phyloP scores from a whole-genome alignment of 352 stramenopile species.

The Phytophthora fragariae region DNA sequence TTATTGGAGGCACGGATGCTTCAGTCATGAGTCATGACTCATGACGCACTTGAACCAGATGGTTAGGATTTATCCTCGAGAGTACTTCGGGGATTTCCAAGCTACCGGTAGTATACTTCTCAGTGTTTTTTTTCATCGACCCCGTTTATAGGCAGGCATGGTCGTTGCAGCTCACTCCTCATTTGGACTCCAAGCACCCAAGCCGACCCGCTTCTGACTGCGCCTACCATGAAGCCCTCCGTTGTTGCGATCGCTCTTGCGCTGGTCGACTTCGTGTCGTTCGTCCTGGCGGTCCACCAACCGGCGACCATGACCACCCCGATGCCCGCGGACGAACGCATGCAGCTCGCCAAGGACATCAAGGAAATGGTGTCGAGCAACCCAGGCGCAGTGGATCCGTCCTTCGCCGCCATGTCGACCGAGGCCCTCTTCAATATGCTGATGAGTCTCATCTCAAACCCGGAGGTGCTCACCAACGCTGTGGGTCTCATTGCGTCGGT shows the following conservation, averaged over 20 bases:
- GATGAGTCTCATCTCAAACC: constrained; percentile 2
- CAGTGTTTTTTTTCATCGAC: not conserved
- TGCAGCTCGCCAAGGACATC: constrained; percentile 24
- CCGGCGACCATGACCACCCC: not conserved
- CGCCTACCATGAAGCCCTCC: constrained; percentile 4
- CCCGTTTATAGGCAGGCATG: not conserved
- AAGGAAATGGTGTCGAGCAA: constrained; percentile 13
- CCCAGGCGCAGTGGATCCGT: not conserved
- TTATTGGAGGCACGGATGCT: too few relatives aligned
- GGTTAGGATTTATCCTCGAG: not conserved
- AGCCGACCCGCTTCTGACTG: not conserved
- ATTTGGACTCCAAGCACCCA: constrained; percentile 1
- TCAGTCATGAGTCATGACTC: too few relatives aligned
- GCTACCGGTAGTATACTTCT: not conserved
- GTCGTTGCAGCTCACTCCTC: not conserved
- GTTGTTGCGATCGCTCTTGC: constrained; percentile 4
- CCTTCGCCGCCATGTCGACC: constrained; percentile 3
- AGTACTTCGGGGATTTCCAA: not conserved
- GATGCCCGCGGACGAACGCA: constrained; percentile 11
- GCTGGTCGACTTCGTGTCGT: constrained; percentile 9
- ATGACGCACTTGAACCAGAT: not conserved
- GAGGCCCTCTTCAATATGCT: constrained; percentile 19
- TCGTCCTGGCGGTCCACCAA: constrained; percentile 12
- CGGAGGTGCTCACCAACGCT: not conserved
- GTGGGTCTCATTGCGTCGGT: constrained; percentile 4